These are phyloP conservation scores for Fusarium graminum DNA, from an alignment of 2,329 filamentous ascomycete genomes.

Conservation along the genomic window DNA sequence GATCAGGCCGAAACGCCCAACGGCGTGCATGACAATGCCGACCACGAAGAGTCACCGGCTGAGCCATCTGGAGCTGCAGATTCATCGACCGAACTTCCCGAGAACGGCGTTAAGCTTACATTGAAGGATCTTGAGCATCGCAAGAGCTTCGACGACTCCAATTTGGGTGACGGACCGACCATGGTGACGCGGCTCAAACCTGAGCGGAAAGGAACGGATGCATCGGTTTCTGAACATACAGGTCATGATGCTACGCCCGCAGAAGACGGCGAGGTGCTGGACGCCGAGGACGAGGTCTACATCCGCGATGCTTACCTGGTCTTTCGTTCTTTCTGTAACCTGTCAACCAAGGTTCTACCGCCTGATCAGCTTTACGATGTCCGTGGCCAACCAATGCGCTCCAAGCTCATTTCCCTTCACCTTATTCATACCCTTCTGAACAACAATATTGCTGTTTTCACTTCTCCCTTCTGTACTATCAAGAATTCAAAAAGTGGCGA, in stretches of 20 bases:
- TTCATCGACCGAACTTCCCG: slow-evolving; percentile 48
- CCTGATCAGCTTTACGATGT: slow-evolving; percentile 94
- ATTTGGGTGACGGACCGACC: slow-evolving; percentile 74
- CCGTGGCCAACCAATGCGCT: slow-evolving; percentile 95
- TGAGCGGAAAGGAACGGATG: slow-evolving; percentile 55
- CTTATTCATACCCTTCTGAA: slow-evolving; percentile 95
- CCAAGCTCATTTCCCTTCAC: slow-evolving; percentile 94
- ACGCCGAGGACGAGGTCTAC: slow-evolving; percentile 92
- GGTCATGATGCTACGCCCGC: slow-evolving; percentile 66
- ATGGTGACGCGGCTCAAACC: slow-evolving; percentile 74
- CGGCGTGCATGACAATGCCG: slow-evolving; percentile 56
- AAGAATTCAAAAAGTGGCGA: slow-evolving; percentile 90
- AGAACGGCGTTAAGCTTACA: slow-evolving; percentile 68
- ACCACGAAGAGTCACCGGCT: slow-evolving; percentile 53
- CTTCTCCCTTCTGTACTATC: slow-evolving; percentile 91
- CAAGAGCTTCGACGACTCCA: slow-evolving; percentile 77
- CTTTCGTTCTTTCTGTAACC: slow-evolving; percentile 96
- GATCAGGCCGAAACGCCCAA: slow-evolving; percentile 60
- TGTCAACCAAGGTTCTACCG: slow-evolving; percentile 91
- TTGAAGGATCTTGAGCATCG: slow-evolving; percentile 75
- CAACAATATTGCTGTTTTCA: slow-evolving; percentile 92
- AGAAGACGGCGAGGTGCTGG: slow-evolving; percentile 71
- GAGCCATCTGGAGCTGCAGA: slow-evolving; percentile 47
- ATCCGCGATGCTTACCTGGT: slow-evolving; percentile 97
- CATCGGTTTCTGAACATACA: slow-evolving; percentile 66